phyloP scores from a whole-genome alignment of 805 yeast species.

The Candida lessepsii region DNA sequence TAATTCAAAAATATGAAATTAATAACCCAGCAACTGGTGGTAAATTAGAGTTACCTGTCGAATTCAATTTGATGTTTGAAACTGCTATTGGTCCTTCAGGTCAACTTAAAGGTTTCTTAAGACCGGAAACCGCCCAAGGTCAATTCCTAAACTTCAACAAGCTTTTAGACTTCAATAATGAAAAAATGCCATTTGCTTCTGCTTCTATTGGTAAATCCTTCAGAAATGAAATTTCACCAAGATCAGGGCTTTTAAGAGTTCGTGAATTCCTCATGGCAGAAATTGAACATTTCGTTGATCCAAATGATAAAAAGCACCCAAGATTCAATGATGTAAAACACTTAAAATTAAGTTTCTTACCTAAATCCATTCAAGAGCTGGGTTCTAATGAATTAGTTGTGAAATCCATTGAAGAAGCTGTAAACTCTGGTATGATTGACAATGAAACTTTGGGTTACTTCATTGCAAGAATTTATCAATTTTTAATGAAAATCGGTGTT shows the following conservation, averaged over 20 bases:
- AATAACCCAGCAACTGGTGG: constrained; percentile 91
- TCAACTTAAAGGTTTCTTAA: constrained; percentile 86
- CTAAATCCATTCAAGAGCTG: constrained; percentile 82
- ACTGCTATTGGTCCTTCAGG: constrained; percentile 99
- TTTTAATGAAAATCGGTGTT: constrained; percentile 86
- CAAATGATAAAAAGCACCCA: constrained; percentile 78
- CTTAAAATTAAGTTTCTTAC: constrained; percentile 71
- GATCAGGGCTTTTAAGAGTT: constrained; percentile 95
- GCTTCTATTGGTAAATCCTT: constrained; percentile 98
- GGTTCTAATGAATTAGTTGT: constrained; percentile 72
- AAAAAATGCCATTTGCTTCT: constrained; percentile 98
- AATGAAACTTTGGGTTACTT: constrained; percentile 97
- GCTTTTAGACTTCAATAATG: constrained; percentile 90
- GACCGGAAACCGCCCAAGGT: constrained; percentile 99
- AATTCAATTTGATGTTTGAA: constrained; percentile 98
- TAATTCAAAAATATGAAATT: constrained; percentile 79
- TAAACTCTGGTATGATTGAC: constrained; percentile 80
- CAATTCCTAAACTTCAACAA: constrained; percentile 95
- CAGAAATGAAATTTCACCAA: constrained; percentile 98
- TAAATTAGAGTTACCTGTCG: constrained; percentile 82
- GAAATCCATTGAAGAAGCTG: constrained; percentile 88
- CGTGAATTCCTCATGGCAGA: constrained; percentile 99
- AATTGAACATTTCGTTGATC: constrained; percentile 98
- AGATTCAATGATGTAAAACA: constrained; percentile 76
- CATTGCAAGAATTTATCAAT: constrained; percentile 86